Base-by-base conservation (phyloP, 2,329 filamentous ascomycete genomes). In the Microsporum ferrugineum region DNA sequence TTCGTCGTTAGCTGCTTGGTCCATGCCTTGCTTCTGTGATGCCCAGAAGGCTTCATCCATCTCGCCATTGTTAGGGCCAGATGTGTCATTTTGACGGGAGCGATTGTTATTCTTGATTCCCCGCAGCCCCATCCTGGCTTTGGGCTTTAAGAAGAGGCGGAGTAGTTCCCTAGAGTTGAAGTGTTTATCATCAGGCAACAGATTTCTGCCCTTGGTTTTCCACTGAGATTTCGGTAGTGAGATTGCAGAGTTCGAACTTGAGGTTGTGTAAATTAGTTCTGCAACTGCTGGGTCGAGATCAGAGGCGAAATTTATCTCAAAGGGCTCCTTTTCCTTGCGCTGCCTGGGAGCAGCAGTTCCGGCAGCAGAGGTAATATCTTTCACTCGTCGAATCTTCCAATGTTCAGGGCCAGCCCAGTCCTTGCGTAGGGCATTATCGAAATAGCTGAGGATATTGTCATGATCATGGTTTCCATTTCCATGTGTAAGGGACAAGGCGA, bases 361-460 rank as follows among this genome's bases (percentile, higher is more conserved):
- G 14, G 69, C 74, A 36, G 82, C 79, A 6, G 82, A 78, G 5
- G 84, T 80, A 73, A 91, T 91, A 61, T 85, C 82, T 68, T 97
- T 97, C 73, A 99, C 94, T 70, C 91, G 90, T 64, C 89, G 84
- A 71, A 99, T 97, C 66, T 92, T 87, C 94, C 94, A 99, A 75
- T 99, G 94, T 72, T 97, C 94, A n/a, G 94, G 92, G 57, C 91
- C 95, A 4, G 88, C 87, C 92, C 94, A 99, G 70, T 96, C 96
- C 81, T 96, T 97, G 71, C 94, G 89, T 49, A 97, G 77, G 1
- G 92, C 91, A 70, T 96, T 90, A 72, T 99, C 94, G 71, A 99
- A 99, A 77, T 97, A 99, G 70, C 89, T 88, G n/a, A 99, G 81
- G 62, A 99, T 96, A 68, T 96, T 92, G 67, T 97, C 90, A 71